Evolutionary conservation across 768 basidiomycete genomes (phyloP), one percentile per base, ranked within the genome.

Genomic region (Amanita rubescens): DNA sequence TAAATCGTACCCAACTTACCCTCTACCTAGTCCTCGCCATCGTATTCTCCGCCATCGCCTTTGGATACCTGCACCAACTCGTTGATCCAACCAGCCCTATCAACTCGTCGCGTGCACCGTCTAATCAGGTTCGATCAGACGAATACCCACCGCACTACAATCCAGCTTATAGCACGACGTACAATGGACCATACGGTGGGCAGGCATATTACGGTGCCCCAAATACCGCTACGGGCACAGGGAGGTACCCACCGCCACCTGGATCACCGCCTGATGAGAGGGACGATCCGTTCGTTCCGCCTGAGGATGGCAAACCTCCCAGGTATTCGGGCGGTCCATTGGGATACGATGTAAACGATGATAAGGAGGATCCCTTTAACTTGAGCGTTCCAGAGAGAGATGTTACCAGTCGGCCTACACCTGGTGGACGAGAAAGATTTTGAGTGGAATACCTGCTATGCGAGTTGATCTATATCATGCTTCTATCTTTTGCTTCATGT

Each of bases 31-130:
- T 81, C 45, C 60, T 87, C 44, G 73, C 76, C 41, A 58, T 72
- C 34, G 63, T 91, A 55, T 89, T 90, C 73, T 76, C 79, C n/a
- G 57, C 75, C 45, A 60, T 88, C 59, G 79, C 83, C 2, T 86
- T 85, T 63, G 73, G 76, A 12, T 94, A 84, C 71, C 82, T 86
- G 62, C 83, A 84, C 20, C 90, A 94, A 67, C 62, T 82, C 1
- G 75, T 83, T 32, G 85, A 90, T 65, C 90, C 90, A 1, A 65
- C 76, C 3, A 79, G 79, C 57, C 66, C 74, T 35, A 76, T 69
- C 49, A 84, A 85, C 63, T 59, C 73, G 38, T 61, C 68, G 11
- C 80, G 81, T 38, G 71, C 73, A 11, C 76, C 82, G 57, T 55
- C 70, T 53, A 65, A 65, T 53, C 72, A 68, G 60, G 58, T 59